A percentile compares a stretch with the other conserved stretches of the same genome.
Evolutionary conservation across 805 yeast genomes (phyloP).

Genomic region (Blastobotrys chiropterorum): DNA sequence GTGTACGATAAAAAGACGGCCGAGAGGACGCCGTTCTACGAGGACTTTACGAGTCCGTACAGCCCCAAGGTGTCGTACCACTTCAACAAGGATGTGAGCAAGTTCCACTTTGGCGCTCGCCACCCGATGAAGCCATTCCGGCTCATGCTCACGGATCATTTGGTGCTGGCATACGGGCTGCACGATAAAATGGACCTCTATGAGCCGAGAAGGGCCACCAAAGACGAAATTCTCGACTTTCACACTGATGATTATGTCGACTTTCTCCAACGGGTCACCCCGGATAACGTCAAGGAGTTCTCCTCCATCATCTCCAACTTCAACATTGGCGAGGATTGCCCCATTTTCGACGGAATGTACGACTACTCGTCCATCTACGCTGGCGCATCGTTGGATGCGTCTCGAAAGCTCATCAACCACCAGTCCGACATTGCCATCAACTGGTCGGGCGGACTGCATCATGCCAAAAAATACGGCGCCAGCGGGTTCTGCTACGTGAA

Average conservation of each 20-base stretch:
- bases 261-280: constrained; percentile 69
- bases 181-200: constrained; percentile 89
- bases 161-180: constrained; percentile 76
- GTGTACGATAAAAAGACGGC: constrained; percentile 38
- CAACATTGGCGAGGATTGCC: constrained; percentile 92
- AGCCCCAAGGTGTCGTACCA: constrained; percentile 70
- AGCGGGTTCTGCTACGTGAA: constrained; percentile 88
- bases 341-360: constrained; percentile 90
- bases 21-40: constrained; percentile 41
- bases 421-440: constrained; percentile 89
- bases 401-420: constrained; percentile 71
- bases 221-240: constrained; percentile 70
- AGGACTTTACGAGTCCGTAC: constrained; percentile 31
- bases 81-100: constrained; percentile 71
- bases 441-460: constrained; percentile 92
- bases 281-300: constrained; percentile 59
- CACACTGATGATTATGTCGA: constrained; percentile 84
- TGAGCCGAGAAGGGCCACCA: constrained; percentile 75
- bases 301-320: constrained; percentile 41
- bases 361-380: constrained; percentile 83
- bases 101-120: constrained; percentile 82
- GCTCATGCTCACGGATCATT: constrained; percentile 86
- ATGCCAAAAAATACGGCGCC: constrained; percentile 85
- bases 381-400: constrained; percentile 88
- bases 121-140: constrained; percentile 99